Evolutionary conservation across 306 rosid genomes (phyloP), one percentile per base, ranked within the genome.

Genomic region (Gillenia trifoliata): DNA sequence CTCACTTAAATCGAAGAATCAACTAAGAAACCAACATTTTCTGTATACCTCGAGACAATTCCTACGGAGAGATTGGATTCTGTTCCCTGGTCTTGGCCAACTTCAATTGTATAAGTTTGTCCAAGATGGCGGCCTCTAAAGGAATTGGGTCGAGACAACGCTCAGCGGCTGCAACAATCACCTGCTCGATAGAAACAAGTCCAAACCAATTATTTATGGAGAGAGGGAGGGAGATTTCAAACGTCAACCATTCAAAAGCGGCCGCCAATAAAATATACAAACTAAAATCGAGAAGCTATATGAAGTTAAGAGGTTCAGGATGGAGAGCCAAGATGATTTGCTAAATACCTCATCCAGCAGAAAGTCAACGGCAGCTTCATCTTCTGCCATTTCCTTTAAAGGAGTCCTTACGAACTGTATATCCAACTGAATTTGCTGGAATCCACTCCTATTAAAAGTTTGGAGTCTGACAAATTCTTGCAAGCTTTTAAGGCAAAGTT

Each of bases 391-490:
- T 78, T 91, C 98, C 86, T 89, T 90, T 68, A 85, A 61, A 54
- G 95, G 92, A 78, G 85, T 85, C 82, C 96, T 88, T 38, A 94
- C 71, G 81, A 86, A 94, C 74, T 90, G 97, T 81, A 88, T 85
- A 85, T 94, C 98, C 80, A 94, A 80, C 74, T 94, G 98, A 87
- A 94, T 83, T 87, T 91, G 98, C 82, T 91, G 96, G 88, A 94
- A 94, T 80, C 98, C 98, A 68, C 97, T 94, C 68, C 97, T 87
- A 78, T 90, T 94, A 78, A 87, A 91, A 25, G 97, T 90, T 64
- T 91, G 96, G 78, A 88, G 96, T 25, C 96, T 88, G 36, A 81
- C 89, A 61, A 88, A 90, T 88, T 94, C 98, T 89, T 88, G 97
- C 62, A 91, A 68, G 84, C 96, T 94, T 83, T 94, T 92, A 66